Conservation (phyloP, 495 filamentous ascomycete genomes). For the Letharia columbiana region DNA sequence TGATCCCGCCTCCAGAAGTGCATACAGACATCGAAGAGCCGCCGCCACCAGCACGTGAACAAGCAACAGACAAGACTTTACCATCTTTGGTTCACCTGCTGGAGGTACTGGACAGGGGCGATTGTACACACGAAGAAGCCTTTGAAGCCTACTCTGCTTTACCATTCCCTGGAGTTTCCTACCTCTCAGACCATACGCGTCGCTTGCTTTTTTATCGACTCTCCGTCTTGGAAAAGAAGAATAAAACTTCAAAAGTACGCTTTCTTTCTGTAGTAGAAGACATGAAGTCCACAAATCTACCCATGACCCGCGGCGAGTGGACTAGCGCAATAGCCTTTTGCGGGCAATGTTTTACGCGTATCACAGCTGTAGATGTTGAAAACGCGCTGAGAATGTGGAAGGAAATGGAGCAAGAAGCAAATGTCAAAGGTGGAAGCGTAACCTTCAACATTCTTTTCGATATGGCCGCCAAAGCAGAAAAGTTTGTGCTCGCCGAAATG, state of each 20-base stretch:
- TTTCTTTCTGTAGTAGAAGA: conserved; percentile 81
- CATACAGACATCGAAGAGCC: not conserved
- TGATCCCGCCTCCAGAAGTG: not conserved
- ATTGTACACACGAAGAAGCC: conserved; percentile 45
- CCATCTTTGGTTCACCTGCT: conserved; percentile 35
- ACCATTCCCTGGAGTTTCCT: conserved; percentile 55
- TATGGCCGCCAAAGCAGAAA: conserved; percentile 72
- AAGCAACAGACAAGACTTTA: not conserved
- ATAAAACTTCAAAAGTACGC: conserved; percentile 57
- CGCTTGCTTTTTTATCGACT: conserved; percentile 61
- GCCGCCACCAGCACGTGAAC: not conserved
- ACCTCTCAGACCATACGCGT: conserved; percentile 50
- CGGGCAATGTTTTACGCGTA: conserved; percentile 55
- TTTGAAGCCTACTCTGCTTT: conserved; percentile 54
- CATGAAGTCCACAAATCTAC: conserved; percentile 57
- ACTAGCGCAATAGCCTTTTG: conserved; percentile 73
- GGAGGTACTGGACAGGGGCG: conserved; percentile 33
- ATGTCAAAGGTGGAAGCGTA: conserved; percentile 53
- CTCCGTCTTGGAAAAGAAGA: conserved; percentile 50
- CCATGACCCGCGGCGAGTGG: conserved; percentile 63
- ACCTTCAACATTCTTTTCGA: conserved; percentile 93
- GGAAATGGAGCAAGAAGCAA: conserved; percentile 71
- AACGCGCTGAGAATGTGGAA: conserved; percentile 74
- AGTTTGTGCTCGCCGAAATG: conserved; percentile 73
- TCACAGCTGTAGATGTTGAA: conserved; percentile 56